Conservation (phyloP, 1,139 yeast species). For the Yamadazyma taylorii region DNA sequence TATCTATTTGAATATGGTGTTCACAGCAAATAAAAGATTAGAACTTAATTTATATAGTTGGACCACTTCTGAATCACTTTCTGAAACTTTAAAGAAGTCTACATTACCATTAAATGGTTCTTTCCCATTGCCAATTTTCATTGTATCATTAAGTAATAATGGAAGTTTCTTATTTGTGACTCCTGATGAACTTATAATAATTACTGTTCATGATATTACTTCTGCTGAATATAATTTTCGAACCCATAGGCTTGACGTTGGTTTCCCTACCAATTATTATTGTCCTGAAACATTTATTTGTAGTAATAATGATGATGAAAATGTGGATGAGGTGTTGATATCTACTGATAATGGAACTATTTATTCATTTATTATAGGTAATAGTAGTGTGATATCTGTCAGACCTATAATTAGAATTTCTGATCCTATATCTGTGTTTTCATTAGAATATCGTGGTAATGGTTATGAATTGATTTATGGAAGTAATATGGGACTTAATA, state of each 20-base stretch:
- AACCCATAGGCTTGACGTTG: conserved; percentile 13
- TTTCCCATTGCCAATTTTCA: conserved; percentile 42
- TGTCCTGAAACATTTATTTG: conserved; percentile 23
- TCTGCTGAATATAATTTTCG: conserved; percentile 46
- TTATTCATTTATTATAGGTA: conserved; percentile 27
- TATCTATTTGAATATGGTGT: conserved; percentile 36
- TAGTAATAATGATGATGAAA: conserved; percentile 9
- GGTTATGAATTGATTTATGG: conserved; percentile 31
- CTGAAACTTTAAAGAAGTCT: conserved; percentile 20
- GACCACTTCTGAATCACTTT: conserved; percentile 33
- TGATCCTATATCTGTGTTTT: conserved; percentile 35
- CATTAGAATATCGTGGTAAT: conserved; percentile 21
- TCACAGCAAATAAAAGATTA: conserved; percentile 38
- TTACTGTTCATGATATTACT: conserved; percentile 45
- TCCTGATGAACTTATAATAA: conserved; percentile 25
- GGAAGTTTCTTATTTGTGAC: conserved; percentile 38
- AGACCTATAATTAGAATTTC: conserved; percentile 27
- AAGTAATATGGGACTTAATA: conserved; percentile 36
- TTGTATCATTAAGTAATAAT: conserved; percentile 34
- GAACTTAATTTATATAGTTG: conserved; percentile 42
- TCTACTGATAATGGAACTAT: conserved; percentile 45
- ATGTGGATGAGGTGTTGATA: conserved; percentile 37
- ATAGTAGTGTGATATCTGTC: conserved; percentile 12
- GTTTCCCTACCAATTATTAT: conserved; percentile 43
- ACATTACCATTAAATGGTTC: conserved; percentile 36